Base-by-base conservation (phyloP, 148 eudicot genomes). In the Nyssa sinensis region DNA sequence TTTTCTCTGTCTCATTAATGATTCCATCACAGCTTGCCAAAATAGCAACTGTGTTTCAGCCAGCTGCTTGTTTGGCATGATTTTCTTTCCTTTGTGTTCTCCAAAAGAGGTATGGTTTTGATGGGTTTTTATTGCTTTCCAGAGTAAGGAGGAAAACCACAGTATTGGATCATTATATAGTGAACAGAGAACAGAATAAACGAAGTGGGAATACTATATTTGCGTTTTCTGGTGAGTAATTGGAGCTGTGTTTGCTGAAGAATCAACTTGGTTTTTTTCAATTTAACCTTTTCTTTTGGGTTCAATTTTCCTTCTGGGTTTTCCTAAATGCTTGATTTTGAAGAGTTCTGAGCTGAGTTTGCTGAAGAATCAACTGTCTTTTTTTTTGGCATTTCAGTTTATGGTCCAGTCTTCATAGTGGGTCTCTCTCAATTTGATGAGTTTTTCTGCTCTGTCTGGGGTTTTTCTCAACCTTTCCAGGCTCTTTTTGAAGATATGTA, bases 361-460 rank as follows among this genome's bases (percentile, higher is more conserved):
- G 25, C 3, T 51, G 73, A 49, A 70, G 10, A 39, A 39, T 39
- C 7, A 29, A 28, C 1, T 51, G 17, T 3, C 39, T 70, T 16
- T 17, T 9, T 64, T 35, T 37, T 25, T 21, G 4, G 1, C 14
- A 35, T 7, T 51, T 55, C 16, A 39, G 34, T 73, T 49, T 47
- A n/a, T 16, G 28, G 41, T 32, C n/a, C 27, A 28, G 5, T 74
- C 7, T 39, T 39, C 44, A 1, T 4, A 39, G 44, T 39, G 44
- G 44, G 44, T 6, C 11, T 39, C 44, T 39, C 11, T 39, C 44
- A 2, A 39, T 34, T 79, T 78, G 75, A 83, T 80, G 88, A 78
- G 62, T 76, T 85, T 80, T 82, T 75, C 80, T 74, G 73, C 81
- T 70, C 37, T 71, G 25, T 44, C 62, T 80, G 76, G 81, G 72